Conservation (phyloP, 331 rosid genomes). For the Stylosanthes scabra region DNA sequence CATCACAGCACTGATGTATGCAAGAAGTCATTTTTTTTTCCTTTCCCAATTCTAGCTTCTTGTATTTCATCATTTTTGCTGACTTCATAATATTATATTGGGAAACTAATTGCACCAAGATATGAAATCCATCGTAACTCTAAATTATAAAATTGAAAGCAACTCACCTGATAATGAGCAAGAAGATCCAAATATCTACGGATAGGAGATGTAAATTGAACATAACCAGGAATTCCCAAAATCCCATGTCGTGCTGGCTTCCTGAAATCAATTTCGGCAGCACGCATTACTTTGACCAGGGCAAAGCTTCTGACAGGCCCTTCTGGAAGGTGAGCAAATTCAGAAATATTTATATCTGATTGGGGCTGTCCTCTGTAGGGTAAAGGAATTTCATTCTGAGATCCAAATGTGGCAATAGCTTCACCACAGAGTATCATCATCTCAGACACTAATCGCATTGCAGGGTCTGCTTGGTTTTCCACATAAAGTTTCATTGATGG, state of each 20-base stretch:
- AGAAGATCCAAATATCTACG: slow-evolving; percentile 96
- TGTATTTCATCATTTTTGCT: slow-evolving; percentile 1
- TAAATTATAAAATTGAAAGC: slow-evolving; percentile 26
- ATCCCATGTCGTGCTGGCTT: slow-evolving; percentile 91
- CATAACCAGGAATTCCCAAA: slow-evolving; percentile 92
- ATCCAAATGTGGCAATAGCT: slow-evolving; percentile 85
- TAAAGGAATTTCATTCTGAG: slow-evolving; percentile 74
- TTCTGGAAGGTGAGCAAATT: slow-evolving; percentile 93
- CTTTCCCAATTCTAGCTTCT: slow-evolving; percentile 10
- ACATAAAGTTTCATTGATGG: slow-evolving; percentile 84
- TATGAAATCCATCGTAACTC: background rate
- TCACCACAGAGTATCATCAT: slow-evolving; percentile 99
- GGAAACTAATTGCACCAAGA: slow-evolving; percentile 25
- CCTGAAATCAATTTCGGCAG: slow-evolving; percentile 97
- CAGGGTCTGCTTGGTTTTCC: slow-evolving; percentile 96
- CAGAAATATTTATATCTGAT: slow-evolving; percentile 74
- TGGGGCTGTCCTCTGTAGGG: slow-evolving; percentile 99
- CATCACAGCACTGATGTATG: slow-evolving; percentile 19
- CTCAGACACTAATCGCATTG: slow-evolving; percentile 95
- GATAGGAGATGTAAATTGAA: slow-evolving; percentile 98
- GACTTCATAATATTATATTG: background rate
- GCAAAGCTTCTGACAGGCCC: slow-evolving; percentile 98
- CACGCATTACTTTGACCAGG: slow-evolving; percentile 85
- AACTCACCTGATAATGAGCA: slow-evolving; percentile 90
- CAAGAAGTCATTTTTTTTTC: slow-evolving; percentile 18